Conservation (phyloP, 345 rosid species). For the Gossypioides kirkii region DNA sequence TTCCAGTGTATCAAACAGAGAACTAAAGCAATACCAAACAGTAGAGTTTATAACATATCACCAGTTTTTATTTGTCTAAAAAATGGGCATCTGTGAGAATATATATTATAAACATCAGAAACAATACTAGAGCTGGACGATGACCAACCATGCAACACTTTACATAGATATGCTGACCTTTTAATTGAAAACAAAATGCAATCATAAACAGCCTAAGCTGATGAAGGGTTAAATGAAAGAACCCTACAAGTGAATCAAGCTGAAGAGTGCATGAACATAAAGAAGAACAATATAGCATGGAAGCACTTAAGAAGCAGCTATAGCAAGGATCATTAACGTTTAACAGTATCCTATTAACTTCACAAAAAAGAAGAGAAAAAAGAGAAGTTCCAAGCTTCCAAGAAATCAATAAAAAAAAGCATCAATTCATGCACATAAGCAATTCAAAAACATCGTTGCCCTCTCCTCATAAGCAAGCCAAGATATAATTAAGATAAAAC, state of each 20-base stretch:
- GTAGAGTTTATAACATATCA: neutral
- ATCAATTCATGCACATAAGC: neutral
- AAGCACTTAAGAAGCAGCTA: neutral
- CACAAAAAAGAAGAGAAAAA: neutral
- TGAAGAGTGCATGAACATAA: neutral
- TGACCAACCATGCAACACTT: neutral
- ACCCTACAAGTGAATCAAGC: neutral
- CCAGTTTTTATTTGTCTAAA: neutral
- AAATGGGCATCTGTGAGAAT: neutral
- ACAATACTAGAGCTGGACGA: neutral
- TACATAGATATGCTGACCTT: neutral
- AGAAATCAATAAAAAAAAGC: neutral
- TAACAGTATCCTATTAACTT: neutral
- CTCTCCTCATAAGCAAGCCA: neutral
- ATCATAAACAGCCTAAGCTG: neutral
- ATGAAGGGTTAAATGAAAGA: neutral
- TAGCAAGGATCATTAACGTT: neutral
- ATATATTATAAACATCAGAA: neutral
- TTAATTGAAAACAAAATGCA: neutral
- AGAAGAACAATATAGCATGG: neutral
- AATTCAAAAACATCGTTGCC: neutral
- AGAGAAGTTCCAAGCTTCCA: neutral
- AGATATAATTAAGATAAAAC: neutral
- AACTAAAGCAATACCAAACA: neutral
- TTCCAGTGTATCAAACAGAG: neutral